phyloP scores from a whole-genome alignment of 2,329 filamentous ascomycete species.

The Lasiodiplodia hormozganensis region DNA sequence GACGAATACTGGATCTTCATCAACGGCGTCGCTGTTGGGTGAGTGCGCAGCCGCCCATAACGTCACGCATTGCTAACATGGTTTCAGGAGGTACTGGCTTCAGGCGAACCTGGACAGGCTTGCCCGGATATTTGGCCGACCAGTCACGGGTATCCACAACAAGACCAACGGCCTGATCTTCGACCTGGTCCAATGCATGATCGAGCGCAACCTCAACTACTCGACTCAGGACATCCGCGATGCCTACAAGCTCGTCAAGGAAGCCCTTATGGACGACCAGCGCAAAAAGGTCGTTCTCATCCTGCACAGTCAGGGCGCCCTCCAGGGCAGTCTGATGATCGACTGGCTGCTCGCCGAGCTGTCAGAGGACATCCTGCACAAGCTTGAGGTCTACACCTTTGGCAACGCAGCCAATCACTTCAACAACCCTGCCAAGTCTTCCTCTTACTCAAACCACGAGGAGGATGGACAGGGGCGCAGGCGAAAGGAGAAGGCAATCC shows the following conservation, averaged over 20 bases:
- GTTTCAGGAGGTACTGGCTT: slow-evolving; percentile 37
- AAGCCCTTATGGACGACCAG: slow-evolving; percentile 65
- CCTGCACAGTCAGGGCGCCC: slow-evolving; percentile 78
- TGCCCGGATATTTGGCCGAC: slow-evolving; percentile 74
- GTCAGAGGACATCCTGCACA: slow-evolving; percentile 33
- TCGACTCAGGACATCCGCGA: slow-evolving; percentile 68
- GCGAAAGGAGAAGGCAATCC: slow-evolving; percentile 57
- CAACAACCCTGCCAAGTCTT: slow-evolving; percentile 69
- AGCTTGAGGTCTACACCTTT: slow-evolving; percentile 73
- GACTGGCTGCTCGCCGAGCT: slow-evolving; percentile 78
- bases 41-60: slow-evolving; percentile 35
- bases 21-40: slow-evolving; percentile 74
- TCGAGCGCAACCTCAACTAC: slow-evolving; percentile 77
- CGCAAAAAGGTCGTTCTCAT: slow-evolving; percentile 76
- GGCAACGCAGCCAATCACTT: slow-evolving; percentile 82
- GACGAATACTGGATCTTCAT: slow-evolving; percentile 82
- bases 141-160: slow-evolving; percentile 77
- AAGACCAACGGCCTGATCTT: slow-evolving; percentile 74
- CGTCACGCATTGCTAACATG: slow-evolving; percentile 29
- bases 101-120: slow-evolving; percentile 74
- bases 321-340: slow-evolving; percentile 74
- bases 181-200: slow-evolving; percentile 77
- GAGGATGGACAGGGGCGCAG: slow-evolving; percentile 38
- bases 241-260: slow-evolving; percentile 68
- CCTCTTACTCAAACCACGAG: neutral